A percentile compares a stretch with the other conserved stretches of the same genome.
phyloP scores from a whole-genome alignment of 495 filamentous ascomycete genomes.

The Aspergillus mulundensis region DNA sequence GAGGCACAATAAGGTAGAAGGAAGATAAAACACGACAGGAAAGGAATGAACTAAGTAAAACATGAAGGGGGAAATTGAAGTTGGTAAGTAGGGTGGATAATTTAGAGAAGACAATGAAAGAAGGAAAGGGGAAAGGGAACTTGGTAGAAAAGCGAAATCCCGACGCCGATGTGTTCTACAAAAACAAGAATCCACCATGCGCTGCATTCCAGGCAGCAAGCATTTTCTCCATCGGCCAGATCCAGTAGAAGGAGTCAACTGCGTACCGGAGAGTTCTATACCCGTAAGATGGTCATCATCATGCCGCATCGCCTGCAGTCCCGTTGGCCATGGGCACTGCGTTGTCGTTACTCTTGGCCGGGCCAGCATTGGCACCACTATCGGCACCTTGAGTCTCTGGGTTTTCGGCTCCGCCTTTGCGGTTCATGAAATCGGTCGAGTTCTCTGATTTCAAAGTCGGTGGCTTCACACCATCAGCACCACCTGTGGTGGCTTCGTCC shows the following conservation, averaged over 20 bases:
- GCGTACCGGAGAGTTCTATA: not conserved
- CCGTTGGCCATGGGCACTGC: constrained; percentile 33
- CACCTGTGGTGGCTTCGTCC: constrained; percentile 22
- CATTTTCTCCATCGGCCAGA: not conserved
- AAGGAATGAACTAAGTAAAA: not conserved
- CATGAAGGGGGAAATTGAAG: not conserved
- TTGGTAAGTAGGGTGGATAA: not conserved
- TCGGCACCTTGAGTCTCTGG: constrained; percentile 9
- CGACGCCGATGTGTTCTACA: not conserved
- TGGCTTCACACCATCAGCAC: constrained; percentile 22
- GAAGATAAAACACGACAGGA: constrained; percentile 1
- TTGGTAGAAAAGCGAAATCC: not conserved
- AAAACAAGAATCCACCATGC: not conserved
- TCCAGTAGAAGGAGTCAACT: not conserved
- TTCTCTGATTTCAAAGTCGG: constrained; percentile 17
- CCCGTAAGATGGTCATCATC: constrained; percentile 14
- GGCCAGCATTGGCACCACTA: constrained; percentile 6
- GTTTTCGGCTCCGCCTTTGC: constrained; percentile 10
- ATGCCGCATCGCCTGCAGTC: constrained; percentile 24
- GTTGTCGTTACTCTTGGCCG: constrained; percentile 13
- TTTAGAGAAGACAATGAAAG: not conserved
- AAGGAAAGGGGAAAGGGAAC: not conserved
- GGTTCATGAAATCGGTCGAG: constrained; percentile 11
- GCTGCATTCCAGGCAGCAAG: not conserved
- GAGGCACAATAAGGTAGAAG: not conserved